phyloP scores from a whole-genome alignment of 768 basidiomycete species.

The Pseudohyphozyma bogoriensis region DNA sequence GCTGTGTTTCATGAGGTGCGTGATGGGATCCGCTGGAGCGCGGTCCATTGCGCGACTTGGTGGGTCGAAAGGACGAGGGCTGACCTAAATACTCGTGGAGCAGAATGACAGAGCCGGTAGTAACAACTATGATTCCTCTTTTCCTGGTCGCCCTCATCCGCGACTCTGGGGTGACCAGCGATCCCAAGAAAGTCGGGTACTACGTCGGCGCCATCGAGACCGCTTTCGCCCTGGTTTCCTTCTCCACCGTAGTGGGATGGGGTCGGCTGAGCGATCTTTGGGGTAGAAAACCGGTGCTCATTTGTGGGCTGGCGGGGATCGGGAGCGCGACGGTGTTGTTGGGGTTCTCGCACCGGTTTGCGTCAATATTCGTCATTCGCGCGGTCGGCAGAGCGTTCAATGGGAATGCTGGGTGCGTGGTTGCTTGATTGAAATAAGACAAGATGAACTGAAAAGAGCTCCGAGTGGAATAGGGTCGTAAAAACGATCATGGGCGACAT shows the following conservation, averaged over 20 bases:
- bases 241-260: slow-evolving; percentile 27
- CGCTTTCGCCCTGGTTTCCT: slow-evolving; percentile 27
- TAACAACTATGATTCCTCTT: too few species aligned
- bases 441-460: too few species aligned
- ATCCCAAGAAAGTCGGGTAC: slow-evolving; percentile 7
- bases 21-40: too few species aligned
- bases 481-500: slow-evolving; percentile 27
- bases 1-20: too few species aligned
- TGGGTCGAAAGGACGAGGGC: too few species aligned
- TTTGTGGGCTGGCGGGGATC: slow-evolving; percentile 26
- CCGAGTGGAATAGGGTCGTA: slow-evolving; percentile 17
- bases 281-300: slow-evolving; percentile 31
- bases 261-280: slow-evolving; percentile 30
- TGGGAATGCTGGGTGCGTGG: slow-evolving; percentile 16
- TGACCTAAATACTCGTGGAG: too few species aligned
- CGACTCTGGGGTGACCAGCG: too few species aligned
- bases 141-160: too few species aligned
- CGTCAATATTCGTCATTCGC: slow-evolving; percentile 20
- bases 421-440: neutral
- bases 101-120: too few species aligned
- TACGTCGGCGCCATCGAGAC: slow-evolving; percentile 12
- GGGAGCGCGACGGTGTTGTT: slow-evolving; percentile 26
- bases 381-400: slow-evolving; percentile 18
- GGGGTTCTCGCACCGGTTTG: slow-evolving; percentile 18
- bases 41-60: too few species aligned